Evolutionary conservation across 805 yeast genomes (phyloP), one percentile per base, ranked within the genome.

Genomic region (Phaffomyces thermotolerans): DNA sequence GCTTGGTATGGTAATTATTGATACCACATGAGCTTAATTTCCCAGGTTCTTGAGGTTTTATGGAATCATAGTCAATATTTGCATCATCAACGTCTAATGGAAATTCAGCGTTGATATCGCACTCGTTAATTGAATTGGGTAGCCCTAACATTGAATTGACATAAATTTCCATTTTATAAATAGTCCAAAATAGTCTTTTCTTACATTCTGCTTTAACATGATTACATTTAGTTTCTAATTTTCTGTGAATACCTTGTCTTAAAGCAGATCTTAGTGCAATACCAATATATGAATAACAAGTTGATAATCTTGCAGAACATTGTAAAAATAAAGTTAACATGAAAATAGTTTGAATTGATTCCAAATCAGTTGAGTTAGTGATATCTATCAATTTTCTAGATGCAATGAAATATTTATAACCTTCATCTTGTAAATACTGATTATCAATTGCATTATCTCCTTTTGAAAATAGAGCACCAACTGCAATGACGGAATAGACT

Each of bases 221-320:
- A 72, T 65, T 63, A 70, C 80, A 45, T 60, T 72, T 56, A 1
- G 63, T 53, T n/a, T 57, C 58, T 22, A 54, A 77, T 66, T 76
- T 76, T 31, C 87, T 71, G 59, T 89, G 97, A 24, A 85, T 67
- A 0, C 96, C 96, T 55, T 87, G 90, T 53, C 95, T 73, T 41
- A 89, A 62, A 0, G 95, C 95, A 36, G 91, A 82, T 56, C 96
- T 69, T 50, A 89, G 67, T 0, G 95, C 96, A 38, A 87, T 83
- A 8, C 96, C 96, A 50, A 89, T 85, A 61, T 87, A 89, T 0
- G 95, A 81, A 61, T 89, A 89, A 62, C 96, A 89, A 0, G 95
- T 87, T 0, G 95, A 84, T 42, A 89, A 67, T 45, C 95, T 71
- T 0, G 96, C 95, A 2, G 95, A 84, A 58, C 95, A 88, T 62